Percentiles rank a stretch among this genome's conserved stretches.
Conservation (phyloP, 2,329 filamentous ascomycete genomes). For the Pseudogymnoascus sp. region DNA sequence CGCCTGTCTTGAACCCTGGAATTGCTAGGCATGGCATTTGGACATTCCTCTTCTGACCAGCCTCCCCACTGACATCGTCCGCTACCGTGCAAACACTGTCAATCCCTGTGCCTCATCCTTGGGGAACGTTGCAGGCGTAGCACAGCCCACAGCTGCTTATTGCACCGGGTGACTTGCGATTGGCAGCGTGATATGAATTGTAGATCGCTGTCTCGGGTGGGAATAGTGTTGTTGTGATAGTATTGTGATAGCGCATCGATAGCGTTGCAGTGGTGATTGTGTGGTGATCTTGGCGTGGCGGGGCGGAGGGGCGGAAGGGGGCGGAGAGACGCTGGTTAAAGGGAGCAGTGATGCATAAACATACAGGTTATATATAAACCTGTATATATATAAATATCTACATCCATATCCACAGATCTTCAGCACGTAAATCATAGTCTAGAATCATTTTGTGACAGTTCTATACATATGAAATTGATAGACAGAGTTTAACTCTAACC, state of each 20-base stretch:
- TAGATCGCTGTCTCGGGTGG: neutral
- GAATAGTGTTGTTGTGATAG: neutral
- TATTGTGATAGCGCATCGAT: too few relatives aligned
- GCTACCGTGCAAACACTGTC: neutral
- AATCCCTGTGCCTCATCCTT: neutral
- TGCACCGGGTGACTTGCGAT: neutral
- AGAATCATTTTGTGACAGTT: too few relatives aligned
- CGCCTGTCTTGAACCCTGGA: neutral
- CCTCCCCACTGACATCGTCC: neutral
- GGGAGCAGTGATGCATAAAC: too few relatives aligned
- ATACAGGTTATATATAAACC: too few relatives aligned
- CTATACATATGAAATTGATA: too few relatives aligned
- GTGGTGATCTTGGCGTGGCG: too few relatives aligned
- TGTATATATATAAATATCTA: too few relatives aligned
- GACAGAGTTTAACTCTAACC: neutral
- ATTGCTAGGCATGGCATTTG: neutral
- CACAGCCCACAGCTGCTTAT: neutral
- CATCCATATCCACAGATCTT: too few relatives aligned
- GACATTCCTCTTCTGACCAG: neutral
- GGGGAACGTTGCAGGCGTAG: neutral
- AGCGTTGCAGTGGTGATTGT: too few relatives aligned
- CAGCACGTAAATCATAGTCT: too few relatives aligned
- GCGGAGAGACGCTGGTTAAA: too few relatives aligned
- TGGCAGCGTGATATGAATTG: conserved; percentile 25
- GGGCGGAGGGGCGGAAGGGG: too few relatives aligned